A percentile compares a stretch with the other conserved stretches of the same genome.
Conservation (phyloP, 768 basidiomycete species). For the Cystofilobasidium macerans region DNA sequence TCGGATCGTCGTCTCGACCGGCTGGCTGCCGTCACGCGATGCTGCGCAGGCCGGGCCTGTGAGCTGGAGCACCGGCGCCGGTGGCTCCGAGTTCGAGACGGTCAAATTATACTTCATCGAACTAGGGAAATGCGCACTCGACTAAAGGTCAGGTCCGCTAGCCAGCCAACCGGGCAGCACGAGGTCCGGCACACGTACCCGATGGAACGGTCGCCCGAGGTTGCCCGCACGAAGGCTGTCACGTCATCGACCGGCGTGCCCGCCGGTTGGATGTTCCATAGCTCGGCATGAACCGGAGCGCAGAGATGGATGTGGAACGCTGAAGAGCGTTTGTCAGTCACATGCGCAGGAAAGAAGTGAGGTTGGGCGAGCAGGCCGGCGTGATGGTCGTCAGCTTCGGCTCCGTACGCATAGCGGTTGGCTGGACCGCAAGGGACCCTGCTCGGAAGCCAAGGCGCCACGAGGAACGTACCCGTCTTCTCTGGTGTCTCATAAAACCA, state of each 20-base stretch:
- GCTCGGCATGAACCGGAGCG: not conserved
- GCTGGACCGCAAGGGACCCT: too few relatives aligned
- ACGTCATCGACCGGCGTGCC: conserved; percentile 3
- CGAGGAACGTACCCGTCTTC: too few relatives aligned
- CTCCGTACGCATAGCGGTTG: too few relatives aligned
- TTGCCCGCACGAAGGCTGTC: not conserved
- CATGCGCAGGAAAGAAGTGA: too few relatives aligned
- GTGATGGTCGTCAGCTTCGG: too few relatives aligned
- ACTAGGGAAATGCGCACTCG: not conserved
- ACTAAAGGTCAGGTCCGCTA: not conserved
- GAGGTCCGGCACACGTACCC: not conserved
- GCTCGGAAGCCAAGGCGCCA: too few relatives aligned
- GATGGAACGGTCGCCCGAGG: conserved; percentile 9
- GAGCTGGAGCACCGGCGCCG: not conserved
- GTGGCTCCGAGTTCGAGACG: conserved; percentile 8
- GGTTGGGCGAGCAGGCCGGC: too few relatives aligned
- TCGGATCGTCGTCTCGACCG: conserved; percentile 8
- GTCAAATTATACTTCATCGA: not conserved
- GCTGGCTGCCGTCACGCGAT: not conserved
- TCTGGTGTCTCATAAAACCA: too few relatives aligned
- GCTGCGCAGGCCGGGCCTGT: not conserved
- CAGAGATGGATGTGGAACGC: not conserved
- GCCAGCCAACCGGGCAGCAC: not conserved
- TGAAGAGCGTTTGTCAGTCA: too few relatives aligned
- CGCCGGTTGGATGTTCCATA: not conserved